These are phyloP conservation scores for Dentipellis fragilis DNA, from an alignment of 768 basidiomycete genomes.

Conservation along the genomic window DNA sequence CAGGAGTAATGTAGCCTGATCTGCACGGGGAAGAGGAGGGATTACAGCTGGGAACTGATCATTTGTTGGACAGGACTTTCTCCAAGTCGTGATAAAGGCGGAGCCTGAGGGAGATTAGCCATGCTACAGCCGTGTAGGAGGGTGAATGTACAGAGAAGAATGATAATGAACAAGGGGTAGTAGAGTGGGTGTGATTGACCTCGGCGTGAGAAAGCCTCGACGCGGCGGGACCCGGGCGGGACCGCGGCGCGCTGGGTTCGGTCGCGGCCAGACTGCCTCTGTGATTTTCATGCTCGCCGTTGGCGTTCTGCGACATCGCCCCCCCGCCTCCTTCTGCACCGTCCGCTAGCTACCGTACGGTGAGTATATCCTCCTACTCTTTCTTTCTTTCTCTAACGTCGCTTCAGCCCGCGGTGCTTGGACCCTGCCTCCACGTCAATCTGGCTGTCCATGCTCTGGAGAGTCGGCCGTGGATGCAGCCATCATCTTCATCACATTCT, in stretches of 20 bases:
- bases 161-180: too few species aligned
- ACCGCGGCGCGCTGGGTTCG: neutral
- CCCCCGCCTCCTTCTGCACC: neutral
- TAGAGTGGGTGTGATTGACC: too few species aligned
- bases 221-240: neutral
- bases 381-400: neutral
- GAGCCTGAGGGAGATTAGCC: too few species aligned
- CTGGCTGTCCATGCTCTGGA: slow-evolving; percentile 71
- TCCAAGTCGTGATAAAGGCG: too few species aligned
- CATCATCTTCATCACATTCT: slow-evolving; percentile 30
- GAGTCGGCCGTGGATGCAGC: slow-evolving; percentile 43
- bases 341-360: neutral
- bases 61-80: too few species aligned
- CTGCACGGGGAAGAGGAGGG: too few species aligned
- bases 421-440: slow-evolving; percentile 23
- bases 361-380: neutral
- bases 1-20: too few species aligned
- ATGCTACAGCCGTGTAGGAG: too few species aligned
- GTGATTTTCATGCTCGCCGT: neutral
- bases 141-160: too few species aligned
- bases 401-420: slow-evolving; percentile 26
- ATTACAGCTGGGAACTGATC: too few species aligned
- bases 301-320: too few species aligned
- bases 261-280: neutral
- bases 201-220: too few species aligned